Evolutionary conservation across 1,139 yeast genomes (phyloP).

Genomic region (Saccharomyces hybrid): DNA sequence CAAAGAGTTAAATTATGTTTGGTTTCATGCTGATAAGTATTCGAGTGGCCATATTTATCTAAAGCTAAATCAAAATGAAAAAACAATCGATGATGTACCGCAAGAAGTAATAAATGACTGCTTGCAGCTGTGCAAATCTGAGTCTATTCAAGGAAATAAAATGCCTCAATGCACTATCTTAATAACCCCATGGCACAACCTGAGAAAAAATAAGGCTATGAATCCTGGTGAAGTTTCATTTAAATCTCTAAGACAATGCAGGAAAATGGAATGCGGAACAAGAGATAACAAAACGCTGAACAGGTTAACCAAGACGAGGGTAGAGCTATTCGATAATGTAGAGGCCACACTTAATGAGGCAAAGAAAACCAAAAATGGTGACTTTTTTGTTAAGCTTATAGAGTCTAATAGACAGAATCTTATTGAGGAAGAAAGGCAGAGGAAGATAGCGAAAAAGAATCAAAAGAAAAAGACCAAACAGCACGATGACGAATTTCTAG

Average conservation of each 20-base stretch:
- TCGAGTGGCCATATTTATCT: constrained; percentile 81
- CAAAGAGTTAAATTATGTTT: constrained; percentile 49
- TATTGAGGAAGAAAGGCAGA: constrained; percentile 18
- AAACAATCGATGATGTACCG: constrained; percentile 42
- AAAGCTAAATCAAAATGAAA: constrained; percentile 43
- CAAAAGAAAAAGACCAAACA: constrained; percentile 11
- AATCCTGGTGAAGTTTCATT: constrained; percentile 81
- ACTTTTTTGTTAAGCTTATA: constrained; percentile 18
- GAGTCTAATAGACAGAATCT: constrained; percentile 15
- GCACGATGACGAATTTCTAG: constrained; percentile 2
- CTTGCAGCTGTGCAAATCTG: constrained; percentile 73
- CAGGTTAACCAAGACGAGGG: constrained; percentile 58
- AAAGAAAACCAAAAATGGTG: constrained; percentile 27
- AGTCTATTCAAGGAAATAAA: constrained; percentile 74
- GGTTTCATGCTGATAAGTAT: constrained; percentile 81
- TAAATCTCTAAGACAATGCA: constrained; percentile 48
- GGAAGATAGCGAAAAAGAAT: constrained; percentile 16
- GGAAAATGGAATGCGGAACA: constrained; percentile 47
- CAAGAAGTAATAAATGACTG: constrained; percentile 49
- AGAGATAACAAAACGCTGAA: constrained; percentile 61
- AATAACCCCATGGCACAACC: constrained; percentile 70
- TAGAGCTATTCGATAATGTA: constrained; percentile 45
- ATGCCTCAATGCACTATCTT: constrained; percentile 61
- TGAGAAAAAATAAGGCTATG: constrained; percentile 67
- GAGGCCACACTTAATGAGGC: constrained; percentile 26